Conservation (phyloP, 2,329 filamentous ascomycete genomes). For the Pseudofabraea citricarpa region DNA sequence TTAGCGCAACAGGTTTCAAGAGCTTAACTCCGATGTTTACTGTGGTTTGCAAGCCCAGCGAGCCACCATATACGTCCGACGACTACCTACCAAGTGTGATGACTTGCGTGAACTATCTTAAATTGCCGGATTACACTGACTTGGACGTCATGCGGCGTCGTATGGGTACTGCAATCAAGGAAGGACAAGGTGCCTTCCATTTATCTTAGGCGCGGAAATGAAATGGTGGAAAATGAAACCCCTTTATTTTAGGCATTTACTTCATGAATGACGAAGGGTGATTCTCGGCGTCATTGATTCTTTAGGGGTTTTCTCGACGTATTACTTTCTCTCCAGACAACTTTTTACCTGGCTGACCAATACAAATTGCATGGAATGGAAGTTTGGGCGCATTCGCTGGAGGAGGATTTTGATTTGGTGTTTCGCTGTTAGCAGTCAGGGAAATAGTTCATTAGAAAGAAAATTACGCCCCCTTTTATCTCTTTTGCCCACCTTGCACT, state of each 20-base stretch:
- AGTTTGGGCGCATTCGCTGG: slow-evolving; percentile 27
- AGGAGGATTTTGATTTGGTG: slow-evolving; percentile 12
- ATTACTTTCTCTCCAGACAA: slow-evolving; percentile 13
- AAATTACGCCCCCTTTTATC: too few species aligned
- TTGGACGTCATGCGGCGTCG: slow-evolving; percentile 73
- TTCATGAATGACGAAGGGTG: slow-evolving; percentile 14
- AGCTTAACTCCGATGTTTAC: slow-evolving; percentile 97
- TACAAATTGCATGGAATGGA: slow-evolving; percentile 30
- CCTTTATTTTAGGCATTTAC: slow-evolving; percentile 14
- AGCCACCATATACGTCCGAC: slow-evolving; percentile 86
- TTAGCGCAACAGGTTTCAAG: slow-evolving; percentile 70
- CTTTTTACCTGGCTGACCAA: slow-evolving; percentile 14
- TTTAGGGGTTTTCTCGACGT: slow-evolving; percentile 15
- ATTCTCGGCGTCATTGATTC: slow-evolving; percentile 22
- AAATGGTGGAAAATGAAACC: slow-evolving; percentile 6
- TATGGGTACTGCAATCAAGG: slow-evolving; percentile 80
- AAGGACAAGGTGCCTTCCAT: slow-evolving; percentile 97
- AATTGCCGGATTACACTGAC: slow-evolving; percentile 88
- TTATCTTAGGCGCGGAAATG: slow-evolving; percentile 57
- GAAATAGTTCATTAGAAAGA: too few species aligned
- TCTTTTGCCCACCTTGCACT: too few species aligned
- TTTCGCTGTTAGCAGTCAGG: slow-evolving; percentile 14
- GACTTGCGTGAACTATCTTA: slow-evolving; percentile 99
- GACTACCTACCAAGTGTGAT: slow-evolving; percentile 99
- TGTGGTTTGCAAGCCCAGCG: slow-evolving; percentile 97